Evolutionary conservation across 108 stramenopile species (phyloP).

Genomic region (Stephanodiscus minutulus): DNA sequence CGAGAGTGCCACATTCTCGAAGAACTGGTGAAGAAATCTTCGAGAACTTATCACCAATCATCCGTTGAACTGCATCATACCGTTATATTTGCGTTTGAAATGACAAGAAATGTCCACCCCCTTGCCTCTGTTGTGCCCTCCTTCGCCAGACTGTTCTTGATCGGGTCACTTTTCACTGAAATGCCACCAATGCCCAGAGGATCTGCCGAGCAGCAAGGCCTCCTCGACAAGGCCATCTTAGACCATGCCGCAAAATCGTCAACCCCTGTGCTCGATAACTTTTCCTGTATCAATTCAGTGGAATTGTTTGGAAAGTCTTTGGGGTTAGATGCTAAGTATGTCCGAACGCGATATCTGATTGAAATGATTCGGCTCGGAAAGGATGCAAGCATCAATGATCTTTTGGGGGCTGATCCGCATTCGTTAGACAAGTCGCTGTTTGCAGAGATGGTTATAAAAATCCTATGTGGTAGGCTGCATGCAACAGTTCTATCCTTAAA

Average conservation of each 20-base stretch:
- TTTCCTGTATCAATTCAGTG: slow-evolving; percentile 57
- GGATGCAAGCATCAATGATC: slow-evolving; percentile 67
- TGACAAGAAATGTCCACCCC: slow-evolving; percentile 50
- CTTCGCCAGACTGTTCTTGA: slow-evolving; percentile 57
- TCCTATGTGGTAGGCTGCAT: slow-evolving; percentile 69
- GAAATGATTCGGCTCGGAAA: slow-evolving; percentile 77
- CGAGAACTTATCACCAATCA: slow-evolving; percentile 30
- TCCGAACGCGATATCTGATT: slow-evolving; percentile 72
- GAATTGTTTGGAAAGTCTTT: slow-evolving; percentile 65
- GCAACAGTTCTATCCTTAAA: slow-evolving; percentile 49
- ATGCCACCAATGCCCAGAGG: slow-evolving; percentile 39
- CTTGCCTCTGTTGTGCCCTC: slow-evolving; percentile 61
- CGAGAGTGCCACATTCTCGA: slow-evolving; percentile 57
- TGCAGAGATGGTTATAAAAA: slow-evolving; percentile 59
- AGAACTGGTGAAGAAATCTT: slow-evolving; percentile 43
- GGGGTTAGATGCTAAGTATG: slow-evolving; percentile 58
- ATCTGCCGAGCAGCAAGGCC: slow-evolving; percentile 53
- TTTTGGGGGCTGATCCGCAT: slow-evolving; percentile 51
- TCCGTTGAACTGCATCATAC: slow-evolving; percentile 67
- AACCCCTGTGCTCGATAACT: slow-evolving; percentile 49
- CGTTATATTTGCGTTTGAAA: slow-evolving; percentile 59
- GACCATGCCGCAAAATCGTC: slow-evolving; percentile 47
- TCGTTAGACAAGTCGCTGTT: slow-evolving; percentile 55
- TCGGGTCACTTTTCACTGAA: slow-evolving; percentile 49
- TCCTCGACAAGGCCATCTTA: slow-evolving; percentile 71